phyloP scores from a whole-genome alignment of 768 basidiomycete species.

The Auriscalpium microsporum region DNA sequence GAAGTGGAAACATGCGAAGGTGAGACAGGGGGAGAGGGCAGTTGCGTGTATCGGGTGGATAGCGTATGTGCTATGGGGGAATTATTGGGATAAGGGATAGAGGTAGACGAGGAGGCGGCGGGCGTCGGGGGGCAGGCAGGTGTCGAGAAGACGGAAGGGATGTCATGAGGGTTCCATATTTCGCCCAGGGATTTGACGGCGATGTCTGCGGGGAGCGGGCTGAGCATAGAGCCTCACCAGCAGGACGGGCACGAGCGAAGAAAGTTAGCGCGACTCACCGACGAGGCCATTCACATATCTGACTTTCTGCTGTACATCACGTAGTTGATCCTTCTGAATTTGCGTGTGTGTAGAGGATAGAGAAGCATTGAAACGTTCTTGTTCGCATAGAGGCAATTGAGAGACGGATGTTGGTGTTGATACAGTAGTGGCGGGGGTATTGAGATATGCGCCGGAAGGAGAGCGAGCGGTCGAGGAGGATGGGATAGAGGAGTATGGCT shows the following conservation, averaged over 20 bases:
- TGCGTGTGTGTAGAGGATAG: slow-evolving; percentile 15
- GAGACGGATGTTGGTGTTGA: slow-evolving; percentile 12
- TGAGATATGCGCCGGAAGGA: slow-evolving; percentile 26
- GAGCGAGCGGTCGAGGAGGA: slow-evolving; percentile 31
- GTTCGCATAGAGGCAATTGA: slow-evolving; percentile 23
- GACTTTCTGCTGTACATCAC: slow-evolving; percentile 40
- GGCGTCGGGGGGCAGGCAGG: slow-evolving; percentile 19
- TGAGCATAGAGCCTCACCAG: slow-evolving; percentile 2
- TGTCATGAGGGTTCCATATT: slow-evolving; percentile 73
- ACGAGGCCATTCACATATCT: slow-evolving; percentile 63
- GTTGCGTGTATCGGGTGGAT: slow-evolving; percentile 30
- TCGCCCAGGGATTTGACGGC: slow-evolving; percentile 69
- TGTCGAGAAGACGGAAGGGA: slow-evolving; percentile 48
- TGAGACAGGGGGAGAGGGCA: slow-evolving; percentile 49
- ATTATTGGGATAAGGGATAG: slow-evolving; percentile 20
- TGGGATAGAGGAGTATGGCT: slow-evolving; percentile 48
- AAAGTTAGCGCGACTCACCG: slow-evolving; percentile 38
- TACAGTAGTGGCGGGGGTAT: slow-evolving; percentile 16
- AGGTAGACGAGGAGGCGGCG: slow-evolving; percentile 9
- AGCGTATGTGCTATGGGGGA: slow-evolving; percentile 10
- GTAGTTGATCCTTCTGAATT: slow-evolving; percentile 28
- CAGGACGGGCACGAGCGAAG: slow-evolving; percentile 1
- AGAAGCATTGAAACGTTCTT: slow-evolving; percentile 20
- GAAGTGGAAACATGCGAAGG: slow-evolving; percentile 30
- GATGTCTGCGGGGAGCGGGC: slow-evolving; percentile 45